These are phyloP conservation scores for Gracilaria domingensis DNA, from an alignment of 23 red algal genomes.

Conservation along the genomic window DNA sequence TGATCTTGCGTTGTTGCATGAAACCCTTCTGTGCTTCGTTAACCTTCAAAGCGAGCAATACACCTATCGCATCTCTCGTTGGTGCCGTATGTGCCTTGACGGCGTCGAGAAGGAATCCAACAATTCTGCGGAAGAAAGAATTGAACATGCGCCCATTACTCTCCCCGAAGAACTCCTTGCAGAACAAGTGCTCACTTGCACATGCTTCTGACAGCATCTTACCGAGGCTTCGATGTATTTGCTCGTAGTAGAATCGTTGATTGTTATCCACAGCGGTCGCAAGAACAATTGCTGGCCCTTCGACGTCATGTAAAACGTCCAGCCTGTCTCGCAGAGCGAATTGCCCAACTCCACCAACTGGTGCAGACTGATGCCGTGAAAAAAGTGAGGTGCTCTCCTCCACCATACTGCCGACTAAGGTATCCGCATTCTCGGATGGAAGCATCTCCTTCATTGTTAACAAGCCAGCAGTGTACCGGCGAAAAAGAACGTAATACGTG, in stretches of 20 bases:
- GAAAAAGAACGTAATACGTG: slow-evolving; percentile 86
- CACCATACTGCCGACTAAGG: slow-evolving; percentile 61
- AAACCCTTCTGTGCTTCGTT: slow-evolving; percentile 66
- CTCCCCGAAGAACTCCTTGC: slow-evolving; percentile 77
- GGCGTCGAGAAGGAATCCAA: slow-evolving; percentile 65
- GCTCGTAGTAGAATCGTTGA: slow-evolving; percentile 87
- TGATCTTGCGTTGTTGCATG: slow-evolving; percentile 82
- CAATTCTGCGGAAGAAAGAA: slow-evolving; percentile 65
- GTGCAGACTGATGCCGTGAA: slow-evolving; percentile 3
- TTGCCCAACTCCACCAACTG: slow-evolving; percentile 52
- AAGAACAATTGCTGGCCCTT: slow-evolving; percentile 83
- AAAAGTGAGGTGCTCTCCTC: slow-evolving; percentile 37
- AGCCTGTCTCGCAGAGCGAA: slow-evolving; percentile 74
- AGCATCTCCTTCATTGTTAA: slow-evolving; percentile 74
- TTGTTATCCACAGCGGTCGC: slow-evolving; percentile 76
- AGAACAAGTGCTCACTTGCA: slow-evolving; percentile 83
- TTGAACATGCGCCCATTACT: slow-evolving; percentile 61
- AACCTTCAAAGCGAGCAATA: slow-evolving; percentile 81
- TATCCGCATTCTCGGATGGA: slow-evolving; percentile 58
- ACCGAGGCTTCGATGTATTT: slow-evolving; percentile 89
- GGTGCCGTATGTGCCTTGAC: slow-evolving; percentile 71
- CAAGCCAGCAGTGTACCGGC: slow-evolving; percentile 77
- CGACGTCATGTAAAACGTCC: slow-evolving; percentile 68
- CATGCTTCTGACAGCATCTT: slow-evolving; percentile 95
- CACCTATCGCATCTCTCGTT: slow-evolving; percentile 83